Conservation (phyloP, 805 yeast genomes). For the Pichia rugopelliculosa region DNA sequence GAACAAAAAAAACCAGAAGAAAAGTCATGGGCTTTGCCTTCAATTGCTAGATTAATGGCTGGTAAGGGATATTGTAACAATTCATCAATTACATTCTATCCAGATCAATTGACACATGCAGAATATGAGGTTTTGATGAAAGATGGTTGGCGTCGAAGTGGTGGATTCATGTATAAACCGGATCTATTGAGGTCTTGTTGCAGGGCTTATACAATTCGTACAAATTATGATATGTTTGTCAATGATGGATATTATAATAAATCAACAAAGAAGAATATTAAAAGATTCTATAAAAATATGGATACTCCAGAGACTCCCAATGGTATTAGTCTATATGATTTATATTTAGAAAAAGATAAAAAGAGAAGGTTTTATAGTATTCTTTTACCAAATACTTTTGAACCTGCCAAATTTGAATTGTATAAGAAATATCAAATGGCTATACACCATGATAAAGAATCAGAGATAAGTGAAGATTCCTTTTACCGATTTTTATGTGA, state of each 20-base stretch:
- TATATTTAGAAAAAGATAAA: constrained; percentile 3
- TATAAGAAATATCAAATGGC: constrained; percentile 62
- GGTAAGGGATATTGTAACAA: constrained; percentile 19
- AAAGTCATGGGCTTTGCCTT: constrained; percentile 26
- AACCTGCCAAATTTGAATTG: constrained; percentile 53
- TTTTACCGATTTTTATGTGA: constrained; percentile 66
- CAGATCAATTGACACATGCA: constrained; percentile 27
- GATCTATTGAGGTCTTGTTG: constrained; percentile 74
- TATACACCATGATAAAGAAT: constrained; percentile 58
- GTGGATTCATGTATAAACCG: constrained; percentile 47
- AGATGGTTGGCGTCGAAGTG: constrained; percentile 75
- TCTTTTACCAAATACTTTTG: constrained; percentile 43
- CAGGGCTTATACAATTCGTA: constrained; percentile 68
- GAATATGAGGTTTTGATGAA: constrained; percentile 63
- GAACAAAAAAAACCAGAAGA: constrained; percentile 26
- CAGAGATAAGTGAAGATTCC: constrained; percentile 36
- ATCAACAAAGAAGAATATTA: constrained; percentile 59
- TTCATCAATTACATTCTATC: constrained; percentile 20
- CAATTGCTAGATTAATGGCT: constrained; percentile 7
- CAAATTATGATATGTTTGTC: constrained; percentile 38
- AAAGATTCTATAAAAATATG: constrained; percentile 45
- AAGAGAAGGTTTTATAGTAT: constrained; percentile 2
- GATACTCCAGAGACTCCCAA: constrained; percentile 8
- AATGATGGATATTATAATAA: constrained; percentile 35
- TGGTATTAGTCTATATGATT: neutral